Evolutionary conservation across 2,329 filamentous ascomycete genomes (phyloP), one percentile per base, ranked within the genome.

Genomic region (Fusarium sp.): DNA sequence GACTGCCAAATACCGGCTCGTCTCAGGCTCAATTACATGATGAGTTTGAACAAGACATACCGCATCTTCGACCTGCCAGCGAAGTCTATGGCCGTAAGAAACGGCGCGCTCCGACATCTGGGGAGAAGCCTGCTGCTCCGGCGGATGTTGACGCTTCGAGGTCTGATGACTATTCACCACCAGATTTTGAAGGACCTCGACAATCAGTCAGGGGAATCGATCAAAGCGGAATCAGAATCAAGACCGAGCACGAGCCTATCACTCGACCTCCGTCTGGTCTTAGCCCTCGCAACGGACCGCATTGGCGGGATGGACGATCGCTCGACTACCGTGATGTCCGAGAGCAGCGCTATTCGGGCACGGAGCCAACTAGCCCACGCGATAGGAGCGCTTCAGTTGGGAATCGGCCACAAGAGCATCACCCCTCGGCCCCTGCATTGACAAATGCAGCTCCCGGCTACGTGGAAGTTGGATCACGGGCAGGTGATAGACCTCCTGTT

Each of bases 81-180:
- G 69, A 69, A 46, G 73, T 78, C n/a, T 78, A 78, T 73, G 57
- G 44, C 67, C 77, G 52, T 75, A 77, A 47, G 45, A 68, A 42
- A 13, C 17, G 21, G 28, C 43, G 28, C 24, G 39, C 22, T 42
- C 24, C 40, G 26, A 28, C 36, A 34, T 24, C 39, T 34, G 53
- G 62, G 38, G 40, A 33, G 21, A 54, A 38, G 15, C 40, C 55
- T 55, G 26, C 22, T 24, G 24, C 14, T 13, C 54, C 26, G 14
- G 22, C 26, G 55, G 38, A 40, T 33, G 33, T 26, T 26, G 33
- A 55, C 36, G 21, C 49, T 36, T 49, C 54, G 47, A 40, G 22
- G n/a, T 40, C 34, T 40, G 43, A 46, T 55, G 34, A 45, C 21
- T 46, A 57, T 22, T 28, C 54, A 10, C 57, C 44, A 10, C 36